Base-by-base conservation (phyloP, 768 basidiomycete genomes). In the Tricholoma sp. region DNA sequence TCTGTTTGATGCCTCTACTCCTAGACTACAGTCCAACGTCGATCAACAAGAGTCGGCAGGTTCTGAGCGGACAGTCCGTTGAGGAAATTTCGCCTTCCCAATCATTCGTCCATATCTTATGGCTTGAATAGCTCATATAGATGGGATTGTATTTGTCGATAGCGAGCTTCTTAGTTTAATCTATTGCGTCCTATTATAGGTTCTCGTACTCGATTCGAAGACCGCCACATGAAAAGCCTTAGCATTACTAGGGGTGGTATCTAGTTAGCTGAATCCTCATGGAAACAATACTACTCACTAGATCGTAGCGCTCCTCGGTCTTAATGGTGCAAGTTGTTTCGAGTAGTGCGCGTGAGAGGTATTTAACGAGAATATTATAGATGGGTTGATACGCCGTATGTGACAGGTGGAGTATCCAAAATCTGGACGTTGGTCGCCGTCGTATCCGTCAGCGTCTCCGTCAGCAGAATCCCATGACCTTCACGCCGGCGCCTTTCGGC, bases 1-100 rank as follows among this genome's bases (percentile, higher is more conserved):
- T 33, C 65, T 87, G 12, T 86, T 89, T 62, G 86, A 89, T 63
- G 83, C 83, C 60, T 83, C 79, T 54, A 81, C 70, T 53, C 74
- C 71, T 15, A 65, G 75, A 33, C 66, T 61, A 10, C 75, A 78
- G 62, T 77, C 77, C 7, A 78, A 76, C 59, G 79, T 76, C 13
- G 74, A 80, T 24, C n/a, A 29, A 33, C 73, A 72, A 54, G 75
- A 70, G 50, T 73, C 68, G 32, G 62, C 67, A 29, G 75, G 76
- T 61, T 76, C 74, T 53, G 76, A 77, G 52, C 69, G 73, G 41
- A 36, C 58, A 52, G 54, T 45, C 28, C 39, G 13, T 53, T 39
- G 55, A 54, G 51, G 29, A 31, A 32, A 49, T 29, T 31, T 32
- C 24, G 3, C 24, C 18, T 44, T 44, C 42, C 18, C 18, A 20